Base-by-base conservation (phyloP, 148 eudicot genomes). In the Nepenthes mirabilis region DNA sequence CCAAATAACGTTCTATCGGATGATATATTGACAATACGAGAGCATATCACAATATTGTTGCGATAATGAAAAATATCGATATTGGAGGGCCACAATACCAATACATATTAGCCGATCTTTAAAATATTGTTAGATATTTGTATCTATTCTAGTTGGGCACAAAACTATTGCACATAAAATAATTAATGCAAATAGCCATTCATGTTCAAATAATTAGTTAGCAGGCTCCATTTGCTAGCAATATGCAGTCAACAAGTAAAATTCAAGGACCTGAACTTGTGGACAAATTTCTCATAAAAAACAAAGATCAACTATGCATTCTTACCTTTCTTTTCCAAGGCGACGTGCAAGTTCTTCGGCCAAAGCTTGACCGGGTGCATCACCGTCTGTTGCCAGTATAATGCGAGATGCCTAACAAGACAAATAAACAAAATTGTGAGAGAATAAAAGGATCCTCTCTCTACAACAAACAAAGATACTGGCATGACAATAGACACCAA, bases 271-370 rank as follows among this genome's bases (percentile, higher is more conserved):
- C 45, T 40, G 0, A 40, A 40, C 4, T 8, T 40, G 8, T 40
- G 45, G 8, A 40, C 5, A 2, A 59, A 2, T 14, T 45, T 40
- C 33, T 14, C 3, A 36, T 33, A 8, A 23, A 23, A 23, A 23
- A 23, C 23, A 23, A 23, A 37, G 54, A 45, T 13, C 37, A 57
- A 49, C 34, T 37, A 36, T 37, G 54, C 36, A 53, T 53, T 14
- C 9, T 40, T n/a, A 69, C 85, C 85, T 77, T 49, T 81, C 80
- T 72, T 34, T 72, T 59, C 85, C 85, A 33, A 81, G 77, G 55
- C 82, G 79, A 47, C 79, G 71, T 33, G 82, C 77, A 66, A 81
- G 77, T 65, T 81, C 85, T 68, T 72, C 82, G 9, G 85, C 79
- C 55, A 81, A 75, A 49, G 70, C 82, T 40, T 74, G 68, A 45